Conservation (phyloP, 2,329 filamentous ascomycete genomes). For the Ophiocordyceps robertsii region DNA sequence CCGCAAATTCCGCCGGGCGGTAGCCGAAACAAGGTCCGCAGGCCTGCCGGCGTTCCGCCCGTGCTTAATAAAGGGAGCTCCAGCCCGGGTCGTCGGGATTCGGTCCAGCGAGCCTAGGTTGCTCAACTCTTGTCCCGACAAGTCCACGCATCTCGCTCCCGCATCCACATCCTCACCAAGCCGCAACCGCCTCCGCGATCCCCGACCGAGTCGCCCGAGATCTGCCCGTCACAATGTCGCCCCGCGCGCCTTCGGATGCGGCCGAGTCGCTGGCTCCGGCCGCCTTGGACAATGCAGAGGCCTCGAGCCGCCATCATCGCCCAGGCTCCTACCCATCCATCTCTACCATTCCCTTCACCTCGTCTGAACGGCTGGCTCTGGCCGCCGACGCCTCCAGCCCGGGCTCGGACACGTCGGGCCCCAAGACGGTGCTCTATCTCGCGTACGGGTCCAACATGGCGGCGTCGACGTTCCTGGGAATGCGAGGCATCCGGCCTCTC, state of each 20-base stretch:
- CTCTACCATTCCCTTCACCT: conserved; percentile 19
- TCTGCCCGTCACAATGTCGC: background rate
- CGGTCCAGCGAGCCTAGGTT: background rate
- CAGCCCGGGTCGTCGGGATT: background rate
- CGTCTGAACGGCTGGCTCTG: conserved; percentile 13
- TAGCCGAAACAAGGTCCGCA: background rate
- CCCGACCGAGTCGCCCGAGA: background rate
- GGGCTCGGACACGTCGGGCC: conserved; percentile 6
- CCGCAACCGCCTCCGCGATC: background rate
- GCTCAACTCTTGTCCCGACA: background rate
- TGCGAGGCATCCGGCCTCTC: conserved; percentile 66
- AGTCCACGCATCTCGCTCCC: too few species aligned
- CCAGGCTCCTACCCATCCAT: conserved; percentile 13
- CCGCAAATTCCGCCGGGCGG: background rate
- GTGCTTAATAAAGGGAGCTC: background rate
- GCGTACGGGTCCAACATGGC: conserved; percentile 89
- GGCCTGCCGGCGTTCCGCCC: background rate
- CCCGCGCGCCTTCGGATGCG: background rate
- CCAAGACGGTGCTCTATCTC: conserved; percentile 56
- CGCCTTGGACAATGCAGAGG: conserved; percentile 12
- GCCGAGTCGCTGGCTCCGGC: conserved; percentile 3
- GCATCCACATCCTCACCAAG: background rate
- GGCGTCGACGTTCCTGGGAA: conserved; percentile 64
- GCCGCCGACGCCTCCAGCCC: conserved; percentile 13
- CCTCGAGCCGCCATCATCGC: conserved; percentile 7